phyloP scores from a whole-genome alignment of 768 basidiomycete species.

The Russula sp. region DNA sequence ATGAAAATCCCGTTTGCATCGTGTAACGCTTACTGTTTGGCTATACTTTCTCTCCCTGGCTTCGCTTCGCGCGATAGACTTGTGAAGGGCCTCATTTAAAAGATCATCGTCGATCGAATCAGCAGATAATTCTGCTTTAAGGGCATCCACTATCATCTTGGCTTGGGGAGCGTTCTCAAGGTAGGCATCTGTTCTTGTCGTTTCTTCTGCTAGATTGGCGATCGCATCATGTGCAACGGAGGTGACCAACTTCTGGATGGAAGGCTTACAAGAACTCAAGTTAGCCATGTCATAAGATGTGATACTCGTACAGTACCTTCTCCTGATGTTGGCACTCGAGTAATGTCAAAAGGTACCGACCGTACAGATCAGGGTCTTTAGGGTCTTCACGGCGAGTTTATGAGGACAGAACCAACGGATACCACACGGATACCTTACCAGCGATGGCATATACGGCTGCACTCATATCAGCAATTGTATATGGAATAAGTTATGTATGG shows the following conservation, averaged over 20 bases:
- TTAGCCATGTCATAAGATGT: neutral
- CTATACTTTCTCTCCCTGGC: constrained; percentile 48
- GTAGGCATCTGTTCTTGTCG: constrained; percentile 61
- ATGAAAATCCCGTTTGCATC: neutral
- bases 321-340: constrained; percentile 82
- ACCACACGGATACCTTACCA: constrained; percentile 44
- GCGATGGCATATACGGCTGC: constrained; percentile 66
- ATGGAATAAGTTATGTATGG: constrained; percentile 6
- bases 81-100: constrained; percentile 44
- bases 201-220: constrained; percentile 59
- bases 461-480: constrained; percentile 23
- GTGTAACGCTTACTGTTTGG: constrained; percentile 44
- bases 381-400: constrained; percentile 25
- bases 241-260: constrained; percentile 67
- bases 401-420: neutral
- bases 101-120: constrained; percentile 44
- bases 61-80: constrained; percentile 43
- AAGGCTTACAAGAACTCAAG: constrained; percentile 47
- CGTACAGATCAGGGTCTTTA: constrained; percentile 53
- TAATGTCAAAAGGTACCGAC: constrained; percentile 57
- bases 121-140: constrained; percentile 52
- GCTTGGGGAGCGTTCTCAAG: constrained; percentile 48
- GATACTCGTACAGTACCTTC: constrained; percentile 49
- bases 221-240: constrained; percentile 62
- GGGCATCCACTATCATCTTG: constrained; percentile 45